These are phyloP conservation scores for Pythium phragmitis DNA, from an alignment of 352 stramenopile species.

Conservation along the genomic window DNA sequence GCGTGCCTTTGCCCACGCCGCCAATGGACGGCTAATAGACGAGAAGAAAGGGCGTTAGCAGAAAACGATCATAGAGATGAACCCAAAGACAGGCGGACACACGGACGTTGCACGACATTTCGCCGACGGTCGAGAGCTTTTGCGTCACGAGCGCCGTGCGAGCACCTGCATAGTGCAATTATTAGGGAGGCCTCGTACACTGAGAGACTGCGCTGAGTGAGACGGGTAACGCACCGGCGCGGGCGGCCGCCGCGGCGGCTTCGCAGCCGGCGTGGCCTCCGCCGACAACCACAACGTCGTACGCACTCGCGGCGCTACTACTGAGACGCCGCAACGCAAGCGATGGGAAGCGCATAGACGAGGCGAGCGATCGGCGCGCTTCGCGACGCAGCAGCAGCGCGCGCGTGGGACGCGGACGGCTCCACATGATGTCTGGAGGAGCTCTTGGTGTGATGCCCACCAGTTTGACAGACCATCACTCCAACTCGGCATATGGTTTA, in stretches of 20 bases:
- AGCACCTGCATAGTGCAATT: constrained; percentile 53
- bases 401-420: constrained; percentile 9
- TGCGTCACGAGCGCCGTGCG: constrained; percentile 95
- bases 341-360: neutral
- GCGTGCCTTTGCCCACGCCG: constrained; percentile 97
- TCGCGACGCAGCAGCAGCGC: constrained; percentile 19
- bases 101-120: constrained; percentile 97
- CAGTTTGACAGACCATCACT: constrained; percentile 22
- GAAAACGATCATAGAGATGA: constrained; percentile 2
- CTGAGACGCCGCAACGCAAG: constrained; percentile 1
- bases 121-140: constrained; percentile 94
- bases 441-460: neutral
- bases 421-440: constrained; percentile 10
- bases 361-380: neutral
- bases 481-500: neutral
- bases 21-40: constrained; percentile 92
- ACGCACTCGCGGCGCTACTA: neutral
- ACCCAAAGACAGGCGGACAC: neutral
- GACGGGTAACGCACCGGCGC: constrained; percentile 34
- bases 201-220: neutral
- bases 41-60: constrained; percentile 6
- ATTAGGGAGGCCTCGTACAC: neutral
- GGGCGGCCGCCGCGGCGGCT: constrained; percentile 86
- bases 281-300: constrained; percentile 90
- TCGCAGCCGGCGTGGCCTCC: constrained; percentile 92